Conservation (phyloP, 148 eudicot genomes). For the Camellia sinensis region DNA sequence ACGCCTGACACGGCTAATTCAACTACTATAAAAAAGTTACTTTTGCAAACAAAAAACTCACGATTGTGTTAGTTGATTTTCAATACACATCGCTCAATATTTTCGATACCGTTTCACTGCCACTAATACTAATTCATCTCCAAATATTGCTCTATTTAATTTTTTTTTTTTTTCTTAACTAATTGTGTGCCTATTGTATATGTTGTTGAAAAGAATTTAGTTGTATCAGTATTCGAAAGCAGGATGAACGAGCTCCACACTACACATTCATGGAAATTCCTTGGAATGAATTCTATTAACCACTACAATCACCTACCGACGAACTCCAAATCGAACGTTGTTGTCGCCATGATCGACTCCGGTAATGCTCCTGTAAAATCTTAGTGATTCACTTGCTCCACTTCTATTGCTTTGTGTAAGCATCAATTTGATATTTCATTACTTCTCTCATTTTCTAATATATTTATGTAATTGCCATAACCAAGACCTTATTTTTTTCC, state of each 20-base stretch:
- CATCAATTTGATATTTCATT: too few species aligned
- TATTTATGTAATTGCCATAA: too few species aligned
- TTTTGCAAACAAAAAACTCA: too few species aligned
- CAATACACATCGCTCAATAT: too few species aligned
- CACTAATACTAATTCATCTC: too few species aligned
- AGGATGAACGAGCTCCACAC: slow-evolving; percentile 27
- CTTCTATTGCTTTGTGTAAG: background rate
- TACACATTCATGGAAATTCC: slow-evolving; percentile 35
- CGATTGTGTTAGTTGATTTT: too few species aligned
- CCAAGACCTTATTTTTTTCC: background rate
- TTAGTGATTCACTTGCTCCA: background rate
- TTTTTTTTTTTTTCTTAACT: too few species aligned
- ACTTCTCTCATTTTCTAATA: too few species aligned
- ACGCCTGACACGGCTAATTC: too few species aligned
- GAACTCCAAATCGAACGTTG: slow-evolving; percentile 24
- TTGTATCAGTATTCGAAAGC: slow-evolving; percentile 34
- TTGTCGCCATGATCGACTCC: slow-evolving; percentile 31
- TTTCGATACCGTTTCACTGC: too few species aligned
- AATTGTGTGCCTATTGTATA: background rate
- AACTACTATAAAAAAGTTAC: too few species aligned
- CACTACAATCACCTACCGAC: slow-evolving; percentile 19
- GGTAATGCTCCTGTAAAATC: slow-evolving; percentile 15
- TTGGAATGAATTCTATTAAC: slow-evolving; percentile 21
- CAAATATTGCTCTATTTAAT: too few species aligned
- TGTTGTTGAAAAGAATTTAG: slow-evolving; percentile 23